phyloP scores from a whole-genome alignment of 2,329 filamentous ascomycete genomes.

The Stemphylium vesicarium region DNA sequence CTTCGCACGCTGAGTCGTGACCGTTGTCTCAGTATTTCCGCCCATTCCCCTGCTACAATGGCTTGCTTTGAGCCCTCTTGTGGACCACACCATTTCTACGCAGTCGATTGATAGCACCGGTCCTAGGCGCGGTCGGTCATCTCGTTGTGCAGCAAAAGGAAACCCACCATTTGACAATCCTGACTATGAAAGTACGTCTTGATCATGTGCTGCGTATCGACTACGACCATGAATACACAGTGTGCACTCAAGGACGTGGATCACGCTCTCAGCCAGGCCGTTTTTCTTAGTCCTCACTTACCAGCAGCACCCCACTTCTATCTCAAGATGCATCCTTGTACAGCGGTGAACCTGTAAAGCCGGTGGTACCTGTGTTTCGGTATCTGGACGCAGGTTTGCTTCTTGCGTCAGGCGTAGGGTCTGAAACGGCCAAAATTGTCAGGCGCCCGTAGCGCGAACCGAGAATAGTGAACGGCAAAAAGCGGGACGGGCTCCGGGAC shows the following conservation, averaged over 20 bases:
- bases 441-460: background rate
- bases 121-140: background rate
- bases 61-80: background rate
- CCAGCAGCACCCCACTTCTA: background rate
- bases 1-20: background rate
- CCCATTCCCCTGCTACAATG: background rate
- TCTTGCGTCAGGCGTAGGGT: constrained; percentile 5
- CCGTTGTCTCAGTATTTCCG: background rate
- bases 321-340: background rate
- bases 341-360: constrained; percentile 5
- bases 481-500: constrained; percentile 5
- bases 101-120: background rate
- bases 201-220: background rate
- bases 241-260: too few species aligned
- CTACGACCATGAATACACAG: background rate
- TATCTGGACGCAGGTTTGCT: constrained; percentile 1
- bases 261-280: too few species aligned
- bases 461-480: constrained; percentile 2
- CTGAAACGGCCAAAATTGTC: constrained; percentile 9
- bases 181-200: background rate
- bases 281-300: too few species aligned
- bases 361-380: constrained; percentile 6
- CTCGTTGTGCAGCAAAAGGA: too few species aligned
- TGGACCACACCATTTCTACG: background rate
- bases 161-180: too few species aligned